A percentile compares a stretch with the other conserved stretches of the same genome.
Evolutionary conservation across 169 alveolate species (phyloP).

Genomic region (Plasmodium fragile): DNA sequence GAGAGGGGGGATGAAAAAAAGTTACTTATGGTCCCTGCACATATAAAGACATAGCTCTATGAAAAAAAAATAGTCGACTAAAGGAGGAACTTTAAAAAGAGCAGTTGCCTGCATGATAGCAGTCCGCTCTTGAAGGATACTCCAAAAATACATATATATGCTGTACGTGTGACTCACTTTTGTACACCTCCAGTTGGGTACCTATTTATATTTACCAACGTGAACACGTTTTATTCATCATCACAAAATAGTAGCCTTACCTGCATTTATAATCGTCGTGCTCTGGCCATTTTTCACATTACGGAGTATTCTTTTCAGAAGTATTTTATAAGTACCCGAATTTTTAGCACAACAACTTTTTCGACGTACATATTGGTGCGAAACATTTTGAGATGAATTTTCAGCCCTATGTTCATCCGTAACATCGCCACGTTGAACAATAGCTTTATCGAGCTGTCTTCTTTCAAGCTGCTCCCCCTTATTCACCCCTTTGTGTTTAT

Average conservation of each 20-base stretch:
- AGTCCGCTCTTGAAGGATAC: not conserved
- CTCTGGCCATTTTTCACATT: constrained; percentile 15
- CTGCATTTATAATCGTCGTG: constrained; percentile 53
- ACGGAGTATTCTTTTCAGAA: not conserved
- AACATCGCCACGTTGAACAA: not conserved
- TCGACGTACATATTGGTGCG: not conserved
- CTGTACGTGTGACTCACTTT: not conserved
- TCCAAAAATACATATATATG: not conserved
- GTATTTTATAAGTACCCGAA: constrained; percentile 16
- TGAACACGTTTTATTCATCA: not conserved
- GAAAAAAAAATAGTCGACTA: not conserved
- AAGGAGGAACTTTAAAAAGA: not conserved
- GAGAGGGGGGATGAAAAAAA: constrained; percentile 3
- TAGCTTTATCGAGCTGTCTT: not conserved
- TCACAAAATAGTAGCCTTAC: not conserved
- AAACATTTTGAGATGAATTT: not conserved
- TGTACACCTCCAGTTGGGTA: not conserved
- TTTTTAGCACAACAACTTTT: not conserved
- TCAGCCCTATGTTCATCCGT: not conserved
- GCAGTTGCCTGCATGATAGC: not conserved
- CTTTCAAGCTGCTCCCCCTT: not conserved
- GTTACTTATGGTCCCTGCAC: not conserved
- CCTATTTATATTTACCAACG: not conserved
- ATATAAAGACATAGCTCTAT: not conserved
- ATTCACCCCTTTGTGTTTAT: not conserved